phyloP scores from a whole-genome alignment of 495 filamentous ascomycete species.

The Penicillium crystallinum region DNA sequence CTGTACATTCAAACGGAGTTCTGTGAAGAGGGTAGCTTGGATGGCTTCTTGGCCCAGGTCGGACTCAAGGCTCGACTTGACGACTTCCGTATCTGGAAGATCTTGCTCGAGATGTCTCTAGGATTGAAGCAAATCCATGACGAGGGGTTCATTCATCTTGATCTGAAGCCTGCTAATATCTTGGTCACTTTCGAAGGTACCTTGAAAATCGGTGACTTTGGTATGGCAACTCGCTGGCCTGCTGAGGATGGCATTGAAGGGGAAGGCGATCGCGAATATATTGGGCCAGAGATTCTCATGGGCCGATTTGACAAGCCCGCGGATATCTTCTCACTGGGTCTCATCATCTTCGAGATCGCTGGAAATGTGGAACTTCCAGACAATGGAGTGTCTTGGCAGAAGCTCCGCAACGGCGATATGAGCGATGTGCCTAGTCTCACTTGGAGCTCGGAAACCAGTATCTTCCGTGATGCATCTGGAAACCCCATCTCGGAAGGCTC shows the following conservation, averaged over 20 bases:
- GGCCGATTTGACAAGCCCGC: constrained; percentile 83
- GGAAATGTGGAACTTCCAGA: constrained; percentile 88
- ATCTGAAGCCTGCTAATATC: constrained; percentile 93
- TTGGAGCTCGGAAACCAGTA: constrained; percentile 62
- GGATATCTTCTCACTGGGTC: constrained; percentile 87
- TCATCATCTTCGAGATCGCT: constrained; percentile 91
- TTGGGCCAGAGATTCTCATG: constrained; percentile 82
- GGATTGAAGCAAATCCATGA: constrained; percentile 86
- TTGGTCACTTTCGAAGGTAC: constrained; percentile 86
- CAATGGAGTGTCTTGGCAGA: constrained; percentile 85
- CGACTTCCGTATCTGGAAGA: constrained; percentile 98
- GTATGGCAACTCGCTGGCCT: constrained; percentile 79
- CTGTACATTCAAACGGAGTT: constrained; percentile 97
- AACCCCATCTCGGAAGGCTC: constrained; percentile 50
- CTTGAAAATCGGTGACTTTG: constrained; percentile 94
- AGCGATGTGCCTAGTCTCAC: constrained; percentile 80
- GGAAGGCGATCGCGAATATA: constrained; percentile 94
- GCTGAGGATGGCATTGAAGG: constrained; percentile 71
- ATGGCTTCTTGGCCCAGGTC: constrained; percentile 70
- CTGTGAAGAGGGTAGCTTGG: constrained; percentile 86
- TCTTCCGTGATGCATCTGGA: constrained; percentile 71
- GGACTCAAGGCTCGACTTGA: constrained; percentile 82
- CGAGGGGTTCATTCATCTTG: constrained; percentile 84
- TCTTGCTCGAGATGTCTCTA: constrained; percentile 74
- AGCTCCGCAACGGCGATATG: constrained; percentile 79